Evolutionary conservation across 768 basidiomycete genomes (phyloP).

Genomic region (Naganishia onofrii): DNA sequence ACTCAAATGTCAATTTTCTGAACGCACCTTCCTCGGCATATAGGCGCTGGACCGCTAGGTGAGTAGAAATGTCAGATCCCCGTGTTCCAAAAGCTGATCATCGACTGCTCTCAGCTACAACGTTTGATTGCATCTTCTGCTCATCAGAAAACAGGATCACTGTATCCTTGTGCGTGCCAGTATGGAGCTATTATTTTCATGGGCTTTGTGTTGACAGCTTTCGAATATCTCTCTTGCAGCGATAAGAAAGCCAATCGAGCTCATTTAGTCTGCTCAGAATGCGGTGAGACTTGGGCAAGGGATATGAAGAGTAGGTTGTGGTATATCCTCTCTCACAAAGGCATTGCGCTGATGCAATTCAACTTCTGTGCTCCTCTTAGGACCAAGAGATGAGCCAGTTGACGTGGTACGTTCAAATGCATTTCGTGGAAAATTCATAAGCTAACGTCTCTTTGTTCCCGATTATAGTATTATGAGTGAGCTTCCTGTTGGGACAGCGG

Average conservation of each 20-base stretch:
- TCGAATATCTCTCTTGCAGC: constrained; percentile 55
- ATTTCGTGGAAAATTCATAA: constrained; percentile 43
- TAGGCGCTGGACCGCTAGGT: constrained; percentile 20
- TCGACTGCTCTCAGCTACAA: constrained; percentile 36
- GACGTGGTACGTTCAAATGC: constrained; percentile 61
- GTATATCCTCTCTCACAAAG: neutral
- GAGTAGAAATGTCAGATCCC: neutral
- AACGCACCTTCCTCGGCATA: neutral
- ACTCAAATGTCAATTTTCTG: neutral
- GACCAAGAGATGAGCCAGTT: constrained; percentile 29
- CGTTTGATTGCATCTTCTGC: constrained; percentile 51
- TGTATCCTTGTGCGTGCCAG: constrained; percentile 39
- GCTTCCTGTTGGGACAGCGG: neutral
- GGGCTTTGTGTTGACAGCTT: neutral
- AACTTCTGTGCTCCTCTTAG: constrained; percentile 22
- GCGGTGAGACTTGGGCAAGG: constrained; percentile 87
- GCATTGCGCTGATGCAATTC: constrained; percentile 1
- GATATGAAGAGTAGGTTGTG: constrained; percentile 65
- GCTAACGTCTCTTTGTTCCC: neutral
- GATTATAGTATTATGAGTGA: constrained; percentile 14
- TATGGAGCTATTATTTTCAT: neutral
- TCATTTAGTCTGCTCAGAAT: constrained; percentile 65
- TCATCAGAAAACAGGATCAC: constrained; percentile 44
- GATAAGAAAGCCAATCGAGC: constrained; percentile 67
- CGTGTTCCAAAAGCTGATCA: constrained; percentile 16